Conservation (phyloP, 495 filamentous ascomycete genomes). For the Aspergillus egyptiacus region DNA sequence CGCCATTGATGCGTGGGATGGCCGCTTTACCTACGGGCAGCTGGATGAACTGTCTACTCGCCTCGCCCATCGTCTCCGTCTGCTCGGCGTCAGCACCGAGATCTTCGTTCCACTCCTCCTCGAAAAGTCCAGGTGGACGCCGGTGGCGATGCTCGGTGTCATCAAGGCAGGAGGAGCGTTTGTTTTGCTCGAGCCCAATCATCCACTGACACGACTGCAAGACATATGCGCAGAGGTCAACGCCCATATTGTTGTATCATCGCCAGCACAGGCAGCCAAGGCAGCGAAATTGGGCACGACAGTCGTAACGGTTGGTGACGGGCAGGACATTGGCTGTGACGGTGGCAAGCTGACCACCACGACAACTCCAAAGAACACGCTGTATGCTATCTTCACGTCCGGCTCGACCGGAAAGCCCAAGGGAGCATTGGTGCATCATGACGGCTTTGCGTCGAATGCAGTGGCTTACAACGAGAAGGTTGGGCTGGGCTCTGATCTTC, state of each 20-base stretch:
- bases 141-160: conserved; percentile 33
- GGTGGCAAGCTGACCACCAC: background rate
- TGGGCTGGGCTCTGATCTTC: background rate
- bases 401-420: conserved; percentile 38
- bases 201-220: conserved; percentile 35
- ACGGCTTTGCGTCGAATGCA: conserved; percentile 9
- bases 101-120: conserved; percentile 36
- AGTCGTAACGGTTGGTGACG: background rate
- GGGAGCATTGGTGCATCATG: conserved; percentile 37
- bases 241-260: background rate
- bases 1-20: background rate
- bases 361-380: background rate
- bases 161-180: conserved; percentile 43
- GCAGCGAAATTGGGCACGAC: too few relatives aligned
- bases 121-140: conserved; percentile 37
- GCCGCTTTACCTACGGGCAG: background rate
- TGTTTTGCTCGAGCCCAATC: conserved; percentile 37
- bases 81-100: conserved; percentile 22
- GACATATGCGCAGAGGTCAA: conserved; percentile 16
- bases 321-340: background rate
- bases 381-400: conserved; percentile 31
- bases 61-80: background rate
- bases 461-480: background rate
- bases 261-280: too few relatives aligned
- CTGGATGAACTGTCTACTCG: background rate